Base-by-base conservation (phyloP, 768 basidiomycete genomes). In the Tylopilus sp. region DNA sequence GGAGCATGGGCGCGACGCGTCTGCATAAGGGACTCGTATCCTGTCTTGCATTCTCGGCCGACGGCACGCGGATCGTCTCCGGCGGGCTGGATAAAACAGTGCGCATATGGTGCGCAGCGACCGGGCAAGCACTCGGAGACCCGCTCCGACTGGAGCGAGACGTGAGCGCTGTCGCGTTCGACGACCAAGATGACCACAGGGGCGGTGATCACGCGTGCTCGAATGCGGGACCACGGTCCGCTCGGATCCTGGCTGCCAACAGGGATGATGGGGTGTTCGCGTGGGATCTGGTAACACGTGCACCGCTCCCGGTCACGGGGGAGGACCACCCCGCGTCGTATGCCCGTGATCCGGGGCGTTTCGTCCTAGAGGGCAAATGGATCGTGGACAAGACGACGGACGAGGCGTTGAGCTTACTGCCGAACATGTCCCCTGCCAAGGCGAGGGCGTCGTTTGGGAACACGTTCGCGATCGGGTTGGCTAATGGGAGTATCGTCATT, bases 81-180 rank as follows among this genome's bases (percentile, higher is more conserved):
- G 70, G 70, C 1, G 64, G 69, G 3, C 8, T 59, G 6, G 68
- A 69, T 51, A 57, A 51, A 40, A 69, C 30, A 7, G 66, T 71
- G 23, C 64, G 62, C 23, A 28, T 70, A 31, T 69, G 70, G 70
- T 63, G 62, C 33, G 44, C 55, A 12, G 56, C 52, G 50, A 63
- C 31, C 1, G 65, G 69, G 3, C 35, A 25, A 6, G 57, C 54
- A 7, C 46, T 67, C 7, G 50, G 51, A 5, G 56, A 58, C 1
- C 62, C 67, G 11, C 43, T 68, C 11, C 39, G 43, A 20, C 41
- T 68, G 10, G 59, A 66, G 2, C 59, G 44, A 7, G 58, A 52
- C 3, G 62, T 56, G 22, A 48, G 7, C 11, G 22, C 41, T 6
- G 66, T 68, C 23, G 66, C 62, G 31, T 57, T 70, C 22, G 57